A percentile compares a stretch with the other conserved stretches of the same genome.
Evolutionary conservation across 345 rosid species (phyloP).

Genomic region (Raphanus raphanistrum): DNA sequence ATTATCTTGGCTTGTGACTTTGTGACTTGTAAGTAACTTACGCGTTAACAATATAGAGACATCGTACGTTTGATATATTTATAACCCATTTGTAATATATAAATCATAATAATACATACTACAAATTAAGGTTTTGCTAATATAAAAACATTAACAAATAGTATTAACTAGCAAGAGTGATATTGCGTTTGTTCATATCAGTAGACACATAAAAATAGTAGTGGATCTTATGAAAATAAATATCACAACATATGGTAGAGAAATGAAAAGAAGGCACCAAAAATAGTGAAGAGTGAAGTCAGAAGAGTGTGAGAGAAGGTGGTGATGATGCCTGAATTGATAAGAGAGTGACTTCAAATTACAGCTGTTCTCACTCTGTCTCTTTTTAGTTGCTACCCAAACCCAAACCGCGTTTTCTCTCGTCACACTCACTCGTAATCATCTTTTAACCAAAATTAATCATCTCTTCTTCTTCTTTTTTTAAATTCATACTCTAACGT

Average conservation of each 20-base stretch:
- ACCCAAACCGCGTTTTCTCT: slow-evolving; percentile 38
- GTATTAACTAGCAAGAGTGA: neutral
- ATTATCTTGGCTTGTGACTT: neutral
- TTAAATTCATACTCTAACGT: neutral
- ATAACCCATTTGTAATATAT: neutral
- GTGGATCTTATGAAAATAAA: neutral
- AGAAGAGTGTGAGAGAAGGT: slow-evolving; percentile 32
- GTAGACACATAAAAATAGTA: neutral
- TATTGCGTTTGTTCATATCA: neutral
- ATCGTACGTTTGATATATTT: slow-evolving; percentile 4
- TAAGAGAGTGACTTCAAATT: slow-evolving; percentile 34
- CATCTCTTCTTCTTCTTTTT: neutral
- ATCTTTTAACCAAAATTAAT: neutral
- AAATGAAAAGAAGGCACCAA: neutral
- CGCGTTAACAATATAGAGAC: slow-evolving; percentile 26
- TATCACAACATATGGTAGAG: neutral
- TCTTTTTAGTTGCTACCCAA: slow-evolving; percentile 24
- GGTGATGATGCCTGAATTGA: slow-evolving; percentile 20
- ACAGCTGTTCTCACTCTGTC: slow-evolving; percentile 40
- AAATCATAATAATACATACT: neutral
- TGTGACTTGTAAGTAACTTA: slow-evolving; percentile 18
- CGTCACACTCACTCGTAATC: slow-evolving; percentile 25
- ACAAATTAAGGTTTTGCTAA: neutral
- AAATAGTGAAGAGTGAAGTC: slow-evolving; percentile 28
- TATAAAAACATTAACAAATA: neutral